Percentiles rank a stretch among this genome's conserved stretches.
These are phyloP conservation scores for Toxicodendron radicans DNA, from an alignment of 345 rosid species.

Conservation along the genomic window DNA sequence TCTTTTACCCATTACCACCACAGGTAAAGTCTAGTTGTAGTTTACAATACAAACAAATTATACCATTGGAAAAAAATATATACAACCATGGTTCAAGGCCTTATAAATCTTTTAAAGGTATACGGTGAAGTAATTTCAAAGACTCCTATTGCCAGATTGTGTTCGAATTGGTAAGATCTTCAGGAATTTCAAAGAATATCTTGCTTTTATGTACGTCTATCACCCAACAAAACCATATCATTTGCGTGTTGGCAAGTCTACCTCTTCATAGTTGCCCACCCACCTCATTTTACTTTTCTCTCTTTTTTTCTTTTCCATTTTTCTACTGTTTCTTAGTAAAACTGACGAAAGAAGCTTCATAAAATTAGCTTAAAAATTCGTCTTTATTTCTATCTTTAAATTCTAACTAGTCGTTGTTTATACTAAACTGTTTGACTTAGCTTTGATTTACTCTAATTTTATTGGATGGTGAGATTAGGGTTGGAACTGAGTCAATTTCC, in stretches of 20 bases:
- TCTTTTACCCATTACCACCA: constrained; percentile 26
- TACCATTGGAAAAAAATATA: not conserved
- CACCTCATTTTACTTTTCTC: constrained; percentile 22
- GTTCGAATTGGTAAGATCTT: constrained; percentile 21
- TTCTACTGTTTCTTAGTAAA: constrained; percentile 50
- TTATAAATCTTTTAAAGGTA: constrained; percentile 4
- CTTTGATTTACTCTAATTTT: constrained; percentile 7
- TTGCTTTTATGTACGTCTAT: constrained; percentile 15
- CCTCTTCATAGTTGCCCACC: constrained; percentile 35
- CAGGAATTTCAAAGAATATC: constrained; percentile 18
- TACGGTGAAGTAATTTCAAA: constrained; percentile 20
- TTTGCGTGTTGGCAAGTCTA: constrained; percentile 54
- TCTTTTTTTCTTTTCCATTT: constrained; percentile 4
- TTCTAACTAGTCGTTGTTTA: constrained; percentile 5
- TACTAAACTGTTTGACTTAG: not conserved
- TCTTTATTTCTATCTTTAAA: constrained; percentile 5
- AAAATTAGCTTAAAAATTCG: constrained; percentile 4
- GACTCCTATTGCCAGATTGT: constrained; percentile 1
- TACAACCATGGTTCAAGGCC: constrained; percentile 1
- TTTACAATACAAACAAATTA: not conserved
- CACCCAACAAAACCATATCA: constrained; percentile 31
- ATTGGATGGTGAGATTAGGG: constrained; percentile 28
- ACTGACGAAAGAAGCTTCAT: constrained; percentile 42
- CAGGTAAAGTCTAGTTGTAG: constrained; percentile 23
- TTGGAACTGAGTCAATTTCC: constrained; percentile 43